These are phyloP conservation scores for Agaricales sp. DNA, from an alignment of 1,284 basidiomycete species.

Conservation along the genomic window DNA sequence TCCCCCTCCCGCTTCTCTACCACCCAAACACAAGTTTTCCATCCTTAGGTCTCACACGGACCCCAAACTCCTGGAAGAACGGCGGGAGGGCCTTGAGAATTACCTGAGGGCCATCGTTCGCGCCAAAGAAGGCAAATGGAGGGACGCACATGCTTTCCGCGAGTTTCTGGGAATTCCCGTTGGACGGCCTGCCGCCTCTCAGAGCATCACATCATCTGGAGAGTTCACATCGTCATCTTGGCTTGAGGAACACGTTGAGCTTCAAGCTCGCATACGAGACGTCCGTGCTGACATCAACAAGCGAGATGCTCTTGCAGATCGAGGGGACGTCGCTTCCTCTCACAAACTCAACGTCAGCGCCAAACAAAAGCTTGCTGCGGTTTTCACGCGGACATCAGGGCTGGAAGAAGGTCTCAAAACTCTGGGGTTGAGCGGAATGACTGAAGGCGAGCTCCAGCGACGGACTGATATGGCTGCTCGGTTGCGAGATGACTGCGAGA, in stretches of 20 bases:
- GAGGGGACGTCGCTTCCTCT: slow-evolving; percentile 64
- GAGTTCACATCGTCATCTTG: slow-evolving; percentile 70
- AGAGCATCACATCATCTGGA: slow-evolving; percentile 19
- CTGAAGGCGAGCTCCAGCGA: slow-evolving; percentile 75
- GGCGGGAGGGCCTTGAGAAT: slow-evolving; percentile 66
- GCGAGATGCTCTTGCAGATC: slow-evolving; percentile 73
- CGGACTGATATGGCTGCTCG: slow-evolving; percentile 77
- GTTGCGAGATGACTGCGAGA: slow-evolving; percentile 80
- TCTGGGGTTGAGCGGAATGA: slow-evolving; percentile 60
- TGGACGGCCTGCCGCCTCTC: slow-evolving; percentile 33
- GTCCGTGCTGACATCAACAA: slow-evolving; percentile 79
- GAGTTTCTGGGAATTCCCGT: slow-evolving; percentile 81
- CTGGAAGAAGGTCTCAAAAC: slow-evolving; percentile 65
- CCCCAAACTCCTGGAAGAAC: slow-evolving; percentile 56
- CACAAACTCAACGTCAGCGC: slow-evolving; percentile 76
- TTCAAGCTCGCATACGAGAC: slow-evolving; percentile 67
- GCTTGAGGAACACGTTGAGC: slow-evolving; percentile 75
- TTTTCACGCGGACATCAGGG: slow-evolving; percentile 56
- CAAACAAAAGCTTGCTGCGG: slow-evolving; percentile 72
- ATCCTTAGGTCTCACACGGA: slow-evolving; percentile 42
- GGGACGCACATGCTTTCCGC: slow-evolving; percentile 70
- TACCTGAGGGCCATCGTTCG: slow-evolving; percentile 83
- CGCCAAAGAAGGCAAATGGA: slow-evolving; percentile 75
- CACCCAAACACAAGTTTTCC: slow-evolving; percentile 73
- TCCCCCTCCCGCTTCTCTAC: slow-evolving; percentile 66